Base-by-base conservation (phyloP, 352 stramenopile species). In the Phytophthora syringae region DNA sequence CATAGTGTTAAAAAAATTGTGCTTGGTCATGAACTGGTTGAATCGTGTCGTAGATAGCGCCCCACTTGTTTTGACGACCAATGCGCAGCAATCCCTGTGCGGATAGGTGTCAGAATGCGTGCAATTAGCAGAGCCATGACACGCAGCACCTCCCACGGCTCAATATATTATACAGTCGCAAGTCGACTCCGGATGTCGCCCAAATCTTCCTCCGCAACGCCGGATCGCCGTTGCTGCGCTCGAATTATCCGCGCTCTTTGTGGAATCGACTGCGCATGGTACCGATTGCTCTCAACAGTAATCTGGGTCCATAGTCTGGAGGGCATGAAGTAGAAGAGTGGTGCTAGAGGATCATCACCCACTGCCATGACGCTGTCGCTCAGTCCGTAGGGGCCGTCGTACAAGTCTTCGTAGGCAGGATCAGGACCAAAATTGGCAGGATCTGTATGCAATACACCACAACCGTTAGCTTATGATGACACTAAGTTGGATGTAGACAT, bases 1-100 rank as follows among this genome's bases (percentile, higher is more conserved):
- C 48, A 70, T 64, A 4, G 60, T 43, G 16, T 52, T 9, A 12
- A 42, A 42, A 28, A 64, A 65, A 3, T 20, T 5, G 12, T 54
- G 44, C 43, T 47, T 37, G 4, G 16, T n/a, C 42, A 63, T 45
- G 54, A 63, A 55, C 12, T 22, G 12, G 21, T 28, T 12, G 22
- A 63, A 63, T 2, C 30, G 43, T 7, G 34, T 28, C 5, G 34
- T 28, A 16, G 44, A 30, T 13, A 63, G 34, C 6, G 54, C 44
- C 1, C 44, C 6, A 49, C 10, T 21, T 48, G 15, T 3, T 28
- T 48, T 15, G 39, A 13, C 11, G 54, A 52, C 54, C 44, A 63
- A 28, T 63, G 54, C 2, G 28, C 43, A 5, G 44, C 22, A 24
- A 53, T 54, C 2, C 54, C 54, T 25, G 48, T 63, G 2, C 36